Base-by-base conservation (phyloP, 2,329 filamentous ascomycete genomes). In the Fusarium compactum region DNA sequence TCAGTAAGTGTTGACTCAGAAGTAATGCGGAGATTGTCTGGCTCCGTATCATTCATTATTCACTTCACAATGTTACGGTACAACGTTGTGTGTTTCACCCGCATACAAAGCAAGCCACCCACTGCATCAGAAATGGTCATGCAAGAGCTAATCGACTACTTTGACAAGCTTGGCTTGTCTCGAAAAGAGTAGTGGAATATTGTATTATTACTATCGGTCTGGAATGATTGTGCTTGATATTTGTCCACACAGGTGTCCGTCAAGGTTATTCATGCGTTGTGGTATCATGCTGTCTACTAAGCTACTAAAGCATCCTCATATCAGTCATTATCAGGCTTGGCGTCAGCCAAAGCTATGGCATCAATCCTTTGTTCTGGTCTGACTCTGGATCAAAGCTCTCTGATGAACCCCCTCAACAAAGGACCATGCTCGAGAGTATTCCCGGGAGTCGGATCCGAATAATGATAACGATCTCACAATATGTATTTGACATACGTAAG, bases 61-160 rank as follows among this genome's bases (percentile, higher is more conserved):
- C 30, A 45, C 46, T 38, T 68, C 32, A 40, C 48, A 20, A 64
- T 70, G 67, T 54, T 58, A 50, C 67, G 67, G 46, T 58, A 50
- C 63, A 61, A 55, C 63, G 44, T 61, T 48, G 63, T 46, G 67
- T 58, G 67, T 70, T 70, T 70, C 67, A 70, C 56, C 46, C 59
- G 58, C 40, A 58, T 68, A 69, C 54, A 64, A 71, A 57, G 63
- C 46, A 70, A 70, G 67, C 67, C 67, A 71, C 50, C 50, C 34
- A 34, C 63, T 70, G 63, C 67, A 71, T 69, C 67, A 70, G 67
- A 70, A 70, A 57, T 43, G 47, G 29, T 40, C 50, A 67, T 67
- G 64, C 64, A 61, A 67, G 57, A 51, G 25, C 56, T 45, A 38
- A 6, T 12, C 11, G 34, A n/a, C 34, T 56, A 58, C 34, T 50